A percentile compares a stretch with the other conserved stretches of the same genome.
phyloP scores from a whole-genome alignment of 1,284 basidiomycete genomes.

The Sparassis latifolia region DNA sequence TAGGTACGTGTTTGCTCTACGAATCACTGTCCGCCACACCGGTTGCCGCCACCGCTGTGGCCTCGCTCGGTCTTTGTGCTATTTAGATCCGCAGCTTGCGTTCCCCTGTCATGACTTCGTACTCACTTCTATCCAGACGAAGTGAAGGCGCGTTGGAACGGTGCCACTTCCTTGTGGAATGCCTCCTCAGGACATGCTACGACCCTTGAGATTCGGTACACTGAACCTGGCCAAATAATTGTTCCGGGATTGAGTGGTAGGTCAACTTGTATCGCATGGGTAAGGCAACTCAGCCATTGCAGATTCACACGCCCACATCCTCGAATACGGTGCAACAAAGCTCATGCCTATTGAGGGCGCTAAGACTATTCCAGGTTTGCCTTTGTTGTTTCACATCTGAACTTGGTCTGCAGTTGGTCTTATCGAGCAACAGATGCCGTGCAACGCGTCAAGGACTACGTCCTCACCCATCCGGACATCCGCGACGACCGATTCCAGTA shows the following conservation, averaged over 20 bases:
- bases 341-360: slow-evolving; percentile 64
- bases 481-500: slow-evolving; percentile 51
- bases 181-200: neutral
- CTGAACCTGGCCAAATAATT: slow-evolving; percentile 48
- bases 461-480: slow-evolving; percentile 51
- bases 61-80: too few relatives aligned
- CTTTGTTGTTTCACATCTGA: too few relatives aligned
- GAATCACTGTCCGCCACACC: too few relatives aligned
- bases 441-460: slow-evolving; percentile 56
- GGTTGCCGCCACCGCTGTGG: too few relatives aligned
- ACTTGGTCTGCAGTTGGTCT: neutral
- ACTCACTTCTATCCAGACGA: slow-evolving; percentile 30
- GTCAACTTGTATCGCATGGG: neutral
- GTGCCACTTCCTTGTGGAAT: neutral
- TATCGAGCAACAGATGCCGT: slow-evolving; percentile 47
- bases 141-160: slow-evolving; percentile 36
- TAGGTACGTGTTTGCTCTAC: slow-evolving; percentile 36
- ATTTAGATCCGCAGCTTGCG: too few relatives aligned
- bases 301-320: slow-evolving; percentile 81
- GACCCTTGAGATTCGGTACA: slow-evolving; percentile 36
- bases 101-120: neutral
- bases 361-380: slow-evolving; percentile 11
- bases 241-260: slow-evolving; percentile 65
- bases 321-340: slow-evolving; percentile 67
- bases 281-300: neutral